Base-by-base conservation (phyloP, 179 eudicot species). In the Sideroxylon spinosum region DNA sequence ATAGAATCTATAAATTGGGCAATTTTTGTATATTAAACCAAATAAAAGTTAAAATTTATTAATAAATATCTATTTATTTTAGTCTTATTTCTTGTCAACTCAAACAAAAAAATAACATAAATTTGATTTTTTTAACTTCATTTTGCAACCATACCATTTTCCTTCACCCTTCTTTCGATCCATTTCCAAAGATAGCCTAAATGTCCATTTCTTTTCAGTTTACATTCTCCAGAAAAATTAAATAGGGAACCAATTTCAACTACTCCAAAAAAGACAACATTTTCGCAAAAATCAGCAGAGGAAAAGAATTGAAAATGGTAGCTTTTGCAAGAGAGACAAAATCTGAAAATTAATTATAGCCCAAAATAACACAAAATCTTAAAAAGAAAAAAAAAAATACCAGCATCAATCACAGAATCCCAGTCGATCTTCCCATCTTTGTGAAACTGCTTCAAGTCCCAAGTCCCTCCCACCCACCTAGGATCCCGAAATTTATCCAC, bases 321-420 rank as follows among this genome's bases (percentile, higher is more conserved):
- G n/a, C 37, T 53, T 53, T 28, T 53, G 75, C 62, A 25, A 14
- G 22, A 14, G 22, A 71, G 14, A 26, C 28, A 72, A 56, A 70
- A 10, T 25, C 3, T 14, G 25, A 23, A 23, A 16, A n/a, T n/a
- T 63, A 0, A 23, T 25, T 10, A 22, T 1, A n/a, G 9, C 28
- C 7, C 26, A 7, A 62, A 17, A 52, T 8, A 19, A 46, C 44
- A 68, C 20, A 69, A 48, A 32, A 13, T 3, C 22, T 14, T 59
- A 29, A n/a, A 25, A 56, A 56, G 9, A 50, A 46, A 56, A 7
- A 13, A 9, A 22, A 55, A 60, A 74, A 76, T 46, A 90, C 93
- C 93, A 75, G 92, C 92, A 87, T 90, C 93, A 84, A 90, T 90
- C 44, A 90, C 89, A 83, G 91, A 80, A 82, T 90, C 93, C 93